Evolutionary conservation across 306 rosid species (phyloP), one percentile per base, ranked within the genome.

Genomic region (Echinosophora koreensis): DNA sequence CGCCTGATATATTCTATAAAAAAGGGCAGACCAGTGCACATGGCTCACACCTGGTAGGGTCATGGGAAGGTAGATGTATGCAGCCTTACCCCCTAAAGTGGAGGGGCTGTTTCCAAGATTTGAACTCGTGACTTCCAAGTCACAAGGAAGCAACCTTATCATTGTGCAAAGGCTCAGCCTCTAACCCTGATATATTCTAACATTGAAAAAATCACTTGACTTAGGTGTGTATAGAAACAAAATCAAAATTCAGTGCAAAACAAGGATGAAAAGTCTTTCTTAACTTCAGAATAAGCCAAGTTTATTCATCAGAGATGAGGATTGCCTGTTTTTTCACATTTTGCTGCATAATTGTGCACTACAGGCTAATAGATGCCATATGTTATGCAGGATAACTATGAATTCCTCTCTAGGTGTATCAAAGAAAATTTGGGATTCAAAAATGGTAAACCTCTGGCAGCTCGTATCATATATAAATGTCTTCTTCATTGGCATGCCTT

Each of bases 401-500:
- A 92, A 81, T 89, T 89, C 82, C 94, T 95, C 69, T 90, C 97
- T 41, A 89, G 85, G 74, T 95, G 97, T 74, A 84, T 95, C 77
- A 95, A 91, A 83, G 97, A 92, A 79, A 88, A 90, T 76, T 72
- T 92, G 83, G 97, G 97, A 69, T 95, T 95, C 81, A 91, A 88
- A 84, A 93, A 87, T 77, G 86, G 90, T 30, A 92, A 91, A 86
- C 97, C 99, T 63, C 73, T 88, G 75, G 97, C 96, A 4, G 97
- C 98, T 55, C 87, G 93, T 77, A 86, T 92, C 82, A 91, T 92
- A 77, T 92, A 90, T 90, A 88, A 80, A 74, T 90, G 97, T 74
- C 97, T 95, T 86, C 97, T 90, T 88, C 94, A 95, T 61, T 95
- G 99, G 99, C 99, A 86, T 86, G 92, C 97, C 73, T 95, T 95